Evolutionary conservation across 1,284 basidiomycete genomes (phyloP), one percentile per base, ranked within the genome.

Genomic region (Inonotus obliquus): DNA sequence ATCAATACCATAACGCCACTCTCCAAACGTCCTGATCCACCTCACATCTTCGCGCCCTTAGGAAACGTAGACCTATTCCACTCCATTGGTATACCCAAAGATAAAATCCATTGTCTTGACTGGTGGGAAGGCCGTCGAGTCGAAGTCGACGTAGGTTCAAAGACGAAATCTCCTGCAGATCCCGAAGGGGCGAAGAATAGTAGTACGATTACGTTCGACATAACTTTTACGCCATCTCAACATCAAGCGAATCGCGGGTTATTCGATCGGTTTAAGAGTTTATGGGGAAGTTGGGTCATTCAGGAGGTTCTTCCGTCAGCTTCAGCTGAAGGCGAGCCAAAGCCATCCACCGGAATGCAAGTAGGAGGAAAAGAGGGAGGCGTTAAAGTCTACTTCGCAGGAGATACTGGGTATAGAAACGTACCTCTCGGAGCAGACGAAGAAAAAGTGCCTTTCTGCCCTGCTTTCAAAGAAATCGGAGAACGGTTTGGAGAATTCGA

Each of bases 381-480:
- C 17, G 72, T 73, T 49, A 80, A 81, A 67, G 75, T 86, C 41
- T 91, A 80, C 73, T 90, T 90, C 68, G 85, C 75, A 3, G 89
- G 89, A 10, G 88, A 91, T 71, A 91, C 87, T 0, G 87, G 82
- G 17, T 84, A 85, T 69, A 74, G 79, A 23, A 68, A 75, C 4
- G 80, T 85, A 2, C 61, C 63, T 11, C 72, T 76, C 35, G 78
- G 78, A 0, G 76, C 83, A 65, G 74, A 84, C 54, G 79, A 82
- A 65, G 79, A 82, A 5, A 72, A 72, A 9, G 75, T 82, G 1
- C 82, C 86, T 0, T 72, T 77, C 2, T 90, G 87, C 68, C 88
- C 87, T 11, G 88, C 80, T 1, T 91, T 91, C 72, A 78, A 79
- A 66, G 79, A 87, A 71, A 85, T 89, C 57, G 88, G 88, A 2